phyloP scores from a whole-genome alignment of 2,329 filamentous ascomycete species.

The Venturia aucupariae region DNA sequence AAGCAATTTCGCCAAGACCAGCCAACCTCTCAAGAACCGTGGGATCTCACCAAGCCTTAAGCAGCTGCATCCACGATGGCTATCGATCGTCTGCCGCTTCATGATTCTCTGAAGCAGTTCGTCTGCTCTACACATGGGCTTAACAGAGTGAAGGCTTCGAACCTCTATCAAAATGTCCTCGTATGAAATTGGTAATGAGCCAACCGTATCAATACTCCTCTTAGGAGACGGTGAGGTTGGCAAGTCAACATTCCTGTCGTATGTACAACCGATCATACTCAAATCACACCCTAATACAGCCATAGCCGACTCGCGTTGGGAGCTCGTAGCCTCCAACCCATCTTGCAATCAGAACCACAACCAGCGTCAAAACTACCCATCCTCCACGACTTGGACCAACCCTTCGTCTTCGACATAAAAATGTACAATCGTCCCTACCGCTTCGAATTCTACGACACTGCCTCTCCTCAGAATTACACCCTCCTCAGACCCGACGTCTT shows the following conservation, averaged over 20 bases:
- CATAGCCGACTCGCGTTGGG: constrained; percentile 19
- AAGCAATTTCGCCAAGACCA: background rate
- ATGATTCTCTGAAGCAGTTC: background rate
- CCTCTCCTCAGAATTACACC: constrained; percentile 48
- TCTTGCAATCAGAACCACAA: constrained; percentile 20
- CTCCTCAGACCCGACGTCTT: constrained; percentile 45
- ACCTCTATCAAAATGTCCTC: background rate
- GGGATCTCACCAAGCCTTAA: background rate
- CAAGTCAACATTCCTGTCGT: constrained; percentile 56
- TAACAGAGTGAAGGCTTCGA: background rate
- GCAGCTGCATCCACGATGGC: background rate
- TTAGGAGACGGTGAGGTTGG: constrained; percentile 51
- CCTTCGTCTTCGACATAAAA: constrained; percentile 49
- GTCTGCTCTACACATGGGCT: background rate
- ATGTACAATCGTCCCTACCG: constrained; percentile 47
- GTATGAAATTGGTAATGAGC: constrained; percentile 17
- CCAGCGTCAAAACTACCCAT: constrained; percentile 30
- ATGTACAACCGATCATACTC: constrained; percentile 16
- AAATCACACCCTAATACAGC: background rate
- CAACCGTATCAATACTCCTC: constrained; percentile 43
- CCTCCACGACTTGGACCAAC: constrained; percentile 48
- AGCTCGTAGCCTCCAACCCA: constrained; percentile 23
- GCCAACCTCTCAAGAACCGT: background rate
- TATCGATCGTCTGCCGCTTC: background rate
- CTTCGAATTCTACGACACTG: constrained; percentile 48